Evolutionary conservation across 2,329 filamentous ascomycete genomes (phyloP), one percentile per base, ranked within the genome.

Genomic region (Curvularia sp.): DNA sequence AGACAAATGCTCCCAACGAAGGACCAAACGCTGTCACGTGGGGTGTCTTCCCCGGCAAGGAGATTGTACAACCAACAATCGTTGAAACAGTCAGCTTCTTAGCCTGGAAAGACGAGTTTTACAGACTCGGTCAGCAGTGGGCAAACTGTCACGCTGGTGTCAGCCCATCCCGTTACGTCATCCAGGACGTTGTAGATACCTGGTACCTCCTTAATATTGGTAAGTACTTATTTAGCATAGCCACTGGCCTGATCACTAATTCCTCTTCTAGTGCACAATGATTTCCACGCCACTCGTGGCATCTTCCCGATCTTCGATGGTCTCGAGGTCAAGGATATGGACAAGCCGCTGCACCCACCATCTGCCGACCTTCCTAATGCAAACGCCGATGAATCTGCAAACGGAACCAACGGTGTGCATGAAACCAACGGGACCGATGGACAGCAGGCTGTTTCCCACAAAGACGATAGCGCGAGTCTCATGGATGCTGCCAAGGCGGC

Each of bases 51-150:
- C 94, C 95, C 0, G 95, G 95, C 58, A 96, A 98, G 77, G 95
- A 99, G 79, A 97, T 99, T 74, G 93, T 99, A n/a, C 95, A 99
- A 78, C 95, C 95, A 13, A 99, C 95, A n/a, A 97, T 99, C 70
- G 95, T 99, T 52, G 95, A 99, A 81, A 96, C 92, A 18, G 89
- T 99, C 76, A 96, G 92, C 76, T 99, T 99, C 85, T 83, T 99
- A 53, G 95, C 95, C 2, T 99, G 95, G 95, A 96, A 96, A 80
- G 95, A 99, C 68, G 95, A 99, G 79, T 96, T 96, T 15, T 99
- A 93, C 83, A 88, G 91, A 61, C 85, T 99, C 9, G 95, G 95
- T 54, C 85, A 90, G 57, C 93, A 99, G 74, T 99, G 95, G 95
- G 91, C 92, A 22, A 91, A 92, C 71, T 99, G 95, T 76, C 92